phyloP scores from a whole-genome alignment of 2,329 filamentous ascomycete species.

The Ophiostoma sp. region DNA sequence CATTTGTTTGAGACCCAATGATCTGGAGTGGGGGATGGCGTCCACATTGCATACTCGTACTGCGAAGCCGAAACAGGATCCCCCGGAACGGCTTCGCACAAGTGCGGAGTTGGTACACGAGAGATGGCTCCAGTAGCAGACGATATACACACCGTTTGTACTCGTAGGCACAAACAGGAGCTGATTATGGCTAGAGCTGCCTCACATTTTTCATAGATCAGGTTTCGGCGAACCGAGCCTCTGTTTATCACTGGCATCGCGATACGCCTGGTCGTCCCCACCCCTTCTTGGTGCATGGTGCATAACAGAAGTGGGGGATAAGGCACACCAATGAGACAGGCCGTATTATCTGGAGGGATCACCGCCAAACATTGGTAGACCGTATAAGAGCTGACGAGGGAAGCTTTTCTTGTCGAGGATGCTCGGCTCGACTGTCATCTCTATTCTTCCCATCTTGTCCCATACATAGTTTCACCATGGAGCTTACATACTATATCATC shows the following conservation, averaged over 20 bases:
- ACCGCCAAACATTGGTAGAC: neutral
- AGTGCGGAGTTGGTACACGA: too few relatives aligned
- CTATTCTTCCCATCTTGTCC: neutral
- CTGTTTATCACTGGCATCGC: neutral
- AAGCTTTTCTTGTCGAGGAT: neutral
- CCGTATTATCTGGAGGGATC: slow-evolving; percentile 10
- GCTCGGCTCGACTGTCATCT: neutral
- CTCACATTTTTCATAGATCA: too few relatives aligned
- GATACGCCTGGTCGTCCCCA: neutral
- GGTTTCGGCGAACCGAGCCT: too few relatives aligned
- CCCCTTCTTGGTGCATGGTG: neutral
- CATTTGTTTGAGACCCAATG: neutral
- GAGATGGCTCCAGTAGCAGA: too few relatives aligned
- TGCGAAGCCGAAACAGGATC: neutral
- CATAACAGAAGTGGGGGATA: slow-evolving; percentile 22
- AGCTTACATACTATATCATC: slow-evolving; percentile 20
- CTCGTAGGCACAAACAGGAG: too few relatives aligned
- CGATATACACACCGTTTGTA: too few relatives aligned
- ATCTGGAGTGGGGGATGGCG: neutral
- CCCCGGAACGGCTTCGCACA: neutral
- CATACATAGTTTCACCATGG: neutral
- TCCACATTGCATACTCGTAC: neutral
- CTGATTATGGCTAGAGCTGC: too few relatives aligned
- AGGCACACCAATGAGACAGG: slow-evolving; percentile 11
- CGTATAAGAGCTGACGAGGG: neutral